phyloP scores from a whole-genome alignment of 2,329 filamentous ascomycete genomes.

The Xylaria sp. region DNA sequence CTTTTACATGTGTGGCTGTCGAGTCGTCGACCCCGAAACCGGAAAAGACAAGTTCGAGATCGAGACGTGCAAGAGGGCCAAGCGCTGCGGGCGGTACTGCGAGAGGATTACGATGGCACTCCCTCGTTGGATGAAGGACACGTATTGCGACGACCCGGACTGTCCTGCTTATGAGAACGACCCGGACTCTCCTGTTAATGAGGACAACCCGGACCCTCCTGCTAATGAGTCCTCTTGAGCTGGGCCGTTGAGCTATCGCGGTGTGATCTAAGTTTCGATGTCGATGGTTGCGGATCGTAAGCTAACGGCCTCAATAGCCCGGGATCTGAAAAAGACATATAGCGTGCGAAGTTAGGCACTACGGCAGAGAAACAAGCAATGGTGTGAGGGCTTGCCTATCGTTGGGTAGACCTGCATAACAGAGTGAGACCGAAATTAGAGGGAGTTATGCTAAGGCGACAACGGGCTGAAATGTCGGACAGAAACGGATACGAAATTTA shows the following conservation, averaged over 20 bases:
- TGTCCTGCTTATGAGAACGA: conserved; percentile 43
- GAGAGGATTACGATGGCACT: conserved; percentile 40
- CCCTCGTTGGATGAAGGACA: conserved; percentile 41
- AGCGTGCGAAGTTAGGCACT: background rate
- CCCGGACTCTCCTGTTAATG: conserved; percentile 41
- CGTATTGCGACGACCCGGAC: conserved; percentile 42
- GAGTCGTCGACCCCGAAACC: conserved; percentile 38
- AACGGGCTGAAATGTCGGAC: background rate
- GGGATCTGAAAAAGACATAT: background rate
- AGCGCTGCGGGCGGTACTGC: conserved; percentile 35
- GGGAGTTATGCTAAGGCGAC: background rate
- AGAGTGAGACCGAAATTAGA: background rate
- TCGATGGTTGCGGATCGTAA: background rate
- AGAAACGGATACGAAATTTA: background rate
- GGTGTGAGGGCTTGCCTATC: no score
- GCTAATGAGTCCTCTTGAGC: conserved; percentile 29
- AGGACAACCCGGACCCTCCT: conserved; percentile 42
- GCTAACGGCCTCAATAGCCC: background rate
- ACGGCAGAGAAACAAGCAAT: background rate
- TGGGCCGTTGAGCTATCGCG: background rate
- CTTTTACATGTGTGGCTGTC: conserved; percentile 44
- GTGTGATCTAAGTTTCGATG: background rate
- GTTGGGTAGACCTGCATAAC: background rate
- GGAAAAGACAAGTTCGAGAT: conserved; percentile 39
- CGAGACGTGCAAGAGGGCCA: conserved; percentile 38